phyloP scores from a whole-genome alignment of 31 red algal species.

The Bonnemaisonia californica region DNA sequence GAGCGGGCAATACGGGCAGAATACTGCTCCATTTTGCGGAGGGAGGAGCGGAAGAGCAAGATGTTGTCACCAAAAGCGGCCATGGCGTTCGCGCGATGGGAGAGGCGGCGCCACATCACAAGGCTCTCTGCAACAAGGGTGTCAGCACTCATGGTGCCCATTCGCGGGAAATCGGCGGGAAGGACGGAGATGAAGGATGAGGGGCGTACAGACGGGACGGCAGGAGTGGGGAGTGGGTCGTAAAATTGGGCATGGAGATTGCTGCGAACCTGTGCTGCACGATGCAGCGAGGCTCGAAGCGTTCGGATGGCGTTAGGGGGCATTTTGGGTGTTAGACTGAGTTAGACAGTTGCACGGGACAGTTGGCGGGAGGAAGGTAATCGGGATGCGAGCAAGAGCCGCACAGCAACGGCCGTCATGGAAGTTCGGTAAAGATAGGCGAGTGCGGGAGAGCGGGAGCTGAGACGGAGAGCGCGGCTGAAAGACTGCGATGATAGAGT shows the following conservation, averaged over 20 bases:
- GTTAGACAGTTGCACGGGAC: too few species aligned
- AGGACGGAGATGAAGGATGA: constrained; percentile 3
- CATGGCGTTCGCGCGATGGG: constrained; percentile 1
- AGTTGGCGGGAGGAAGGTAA: too few species aligned
- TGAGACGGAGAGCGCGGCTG: too few species aligned
- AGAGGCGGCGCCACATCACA: constrained; percentile 9
- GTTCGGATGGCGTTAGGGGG: neutral
- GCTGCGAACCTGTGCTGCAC: neutral
- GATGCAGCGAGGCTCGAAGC: neutral
- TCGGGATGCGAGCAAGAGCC: too few species aligned
- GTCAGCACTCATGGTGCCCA: neutral
- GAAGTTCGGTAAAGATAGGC: too few species aligned
- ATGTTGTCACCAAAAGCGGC: constrained; percentile 13
- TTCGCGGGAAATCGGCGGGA: neutral
- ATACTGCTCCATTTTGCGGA: neutral
- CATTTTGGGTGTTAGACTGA: too few species aligned
- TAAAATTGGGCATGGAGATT: neutral
- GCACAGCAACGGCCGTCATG: too few species aligned
- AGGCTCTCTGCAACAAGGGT: constrained; percentile 14
- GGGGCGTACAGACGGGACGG: neutral
- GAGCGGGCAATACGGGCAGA: neutral
- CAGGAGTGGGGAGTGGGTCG: neutral
- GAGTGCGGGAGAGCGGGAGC: too few species aligned
- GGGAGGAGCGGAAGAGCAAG: constrained; percentile 19
- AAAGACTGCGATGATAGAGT: too few species aligned